phyloP scores from a whole-genome alignment of 495 filamentous ascomycete species.

The Xylaria grammica region DNA sequence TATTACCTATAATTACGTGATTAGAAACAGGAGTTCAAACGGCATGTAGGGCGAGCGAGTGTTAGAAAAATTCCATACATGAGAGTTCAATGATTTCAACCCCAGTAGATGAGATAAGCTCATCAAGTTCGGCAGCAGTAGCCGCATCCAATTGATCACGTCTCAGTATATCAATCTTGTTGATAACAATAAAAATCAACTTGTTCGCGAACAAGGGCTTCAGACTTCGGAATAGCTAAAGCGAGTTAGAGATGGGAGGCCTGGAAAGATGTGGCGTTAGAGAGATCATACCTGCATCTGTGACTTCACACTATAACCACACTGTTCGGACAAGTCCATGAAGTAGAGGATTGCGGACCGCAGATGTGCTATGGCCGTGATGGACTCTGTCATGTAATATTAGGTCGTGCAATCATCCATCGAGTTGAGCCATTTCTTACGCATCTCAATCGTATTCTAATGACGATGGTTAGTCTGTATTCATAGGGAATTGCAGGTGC shows the following conservation, averaged over 20 bases:
- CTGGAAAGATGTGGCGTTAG: not conserved
- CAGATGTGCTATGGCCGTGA: slow-evolving; percentile 95
- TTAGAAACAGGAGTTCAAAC: not conserved
- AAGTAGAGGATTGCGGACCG: slow-evolving; percentile 95
- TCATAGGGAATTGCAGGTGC: not conserved
- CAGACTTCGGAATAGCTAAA: slow-evolving; percentile 85
- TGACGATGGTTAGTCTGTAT: not conserved
- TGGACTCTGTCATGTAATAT: slow-evolving; percentile 54
- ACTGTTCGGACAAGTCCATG: slow-evolving; percentile 98
- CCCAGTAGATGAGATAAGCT: slow-evolving; percentile 80
- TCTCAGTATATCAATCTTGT: slow-evolving; percentile 92
- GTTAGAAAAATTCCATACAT: slow-evolving; percentile 51
- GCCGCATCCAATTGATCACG: slow-evolving; percentile 88
- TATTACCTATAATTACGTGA: slow-evolving; percentile 58
- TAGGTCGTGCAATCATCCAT: not conserved
- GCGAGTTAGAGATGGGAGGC: slow-evolving; percentile 24
- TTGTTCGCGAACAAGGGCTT: slow-evolving; percentile 97
- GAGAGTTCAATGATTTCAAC: slow-evolving; percentile 91
- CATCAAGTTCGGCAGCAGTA: slow-evolving; percentile 75
- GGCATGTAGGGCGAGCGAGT: not conserved
- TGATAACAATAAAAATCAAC: slow-evolving; percentile 92
- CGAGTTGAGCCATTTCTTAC: slow-evolving; percentile 37
- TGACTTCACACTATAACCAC: slow-evolving; percentile 89
- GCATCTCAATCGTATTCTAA: slow-evolving; percentile 96
- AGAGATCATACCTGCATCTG: slow-evolving; percentile 63